phyloP scores from a whole-genome alignment of 768 basidiomycete species.

The Russula compacta region DNA sequence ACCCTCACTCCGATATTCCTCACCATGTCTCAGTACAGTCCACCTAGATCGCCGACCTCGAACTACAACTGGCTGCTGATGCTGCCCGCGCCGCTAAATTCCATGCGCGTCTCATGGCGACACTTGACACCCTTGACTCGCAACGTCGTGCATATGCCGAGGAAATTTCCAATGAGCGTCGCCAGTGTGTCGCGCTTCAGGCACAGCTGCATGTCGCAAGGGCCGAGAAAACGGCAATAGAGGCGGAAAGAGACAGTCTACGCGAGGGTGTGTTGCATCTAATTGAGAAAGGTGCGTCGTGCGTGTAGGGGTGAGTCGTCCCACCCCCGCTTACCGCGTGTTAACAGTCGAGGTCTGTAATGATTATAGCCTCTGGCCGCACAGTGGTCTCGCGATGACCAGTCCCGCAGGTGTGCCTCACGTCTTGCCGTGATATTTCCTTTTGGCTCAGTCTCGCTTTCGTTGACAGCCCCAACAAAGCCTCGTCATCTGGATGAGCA shows the following conservation, averaged over 20 bases:
- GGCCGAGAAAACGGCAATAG: slow-evolving; percentile 27
- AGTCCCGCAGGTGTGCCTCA: neutral
- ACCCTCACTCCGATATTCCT: neutral
- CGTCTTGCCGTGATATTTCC: neutral
- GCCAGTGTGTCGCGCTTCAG: slow-evolving; percentile 30
- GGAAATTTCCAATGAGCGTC: slow-evolving; percentile 32
- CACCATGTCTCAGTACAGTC: slow-evolving; percentile 10
- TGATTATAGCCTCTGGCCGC: slow-evolving; percentile 19
- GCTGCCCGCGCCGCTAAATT: slow-evolving; percentile 34
- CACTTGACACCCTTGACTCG: slow-evolving; percentile 42
- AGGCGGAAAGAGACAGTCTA: slow-evolving; percentile 45
- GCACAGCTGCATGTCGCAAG: slow-evolving; percentile 27
- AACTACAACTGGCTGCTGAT: slow-evolving; percentile 30
- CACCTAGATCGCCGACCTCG: slow-evolving; percentile 23
- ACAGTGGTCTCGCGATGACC: slow-evolving; percentile 9
- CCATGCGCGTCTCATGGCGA: slow-evolving; percentile 39
- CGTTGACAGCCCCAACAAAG: neutral
- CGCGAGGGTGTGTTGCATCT: slow-evolving; percentile 43
- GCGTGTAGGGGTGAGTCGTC: neutral
- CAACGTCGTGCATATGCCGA: slow-evolving; percentile 31
- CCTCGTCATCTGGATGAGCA: neutral
- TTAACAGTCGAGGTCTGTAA: slow-evolving; percentile 19
- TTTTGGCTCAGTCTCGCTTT: neutral
- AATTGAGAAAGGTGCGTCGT: slow-evolving; percentile 49
- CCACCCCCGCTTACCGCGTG: neutral